phyloP scores from a whole-genome alignment of 768 basidiomycete species.

The Sutorius australiensis region DNA sequence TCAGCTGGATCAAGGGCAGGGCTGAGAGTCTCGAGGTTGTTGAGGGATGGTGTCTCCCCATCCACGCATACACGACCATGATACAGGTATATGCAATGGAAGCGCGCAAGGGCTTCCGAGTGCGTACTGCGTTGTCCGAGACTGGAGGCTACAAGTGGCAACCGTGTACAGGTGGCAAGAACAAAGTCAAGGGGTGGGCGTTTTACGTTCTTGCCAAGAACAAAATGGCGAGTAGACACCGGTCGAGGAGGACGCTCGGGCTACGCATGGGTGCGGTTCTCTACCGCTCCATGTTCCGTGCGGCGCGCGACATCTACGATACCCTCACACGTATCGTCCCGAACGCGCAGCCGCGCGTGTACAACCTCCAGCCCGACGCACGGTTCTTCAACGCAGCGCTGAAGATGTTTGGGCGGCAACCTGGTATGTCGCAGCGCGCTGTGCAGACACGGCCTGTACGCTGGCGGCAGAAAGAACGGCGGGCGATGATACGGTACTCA shows the following conservation, averaged over 20 bases:
- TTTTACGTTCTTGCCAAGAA: conserved; percentile 26
- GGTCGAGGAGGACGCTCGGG: conserved; percentile 27
- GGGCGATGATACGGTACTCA: conserved; percentile 27
- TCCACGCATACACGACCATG: conserved; percentile 71
- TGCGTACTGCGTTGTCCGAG: conserved; percentile 3
- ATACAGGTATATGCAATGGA: conserved; percentile 54
- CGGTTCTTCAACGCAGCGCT: conserved; percentile 66
- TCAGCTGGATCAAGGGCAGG: conserved; percentile 42
- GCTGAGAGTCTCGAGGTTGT: conserved; percentile 18
- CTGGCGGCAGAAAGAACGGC: conserved; percentile 31
- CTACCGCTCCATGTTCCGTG: conserved; percentile 36
- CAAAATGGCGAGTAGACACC: conserved; percentile 17
- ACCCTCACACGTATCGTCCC: conserved; percentile 21
- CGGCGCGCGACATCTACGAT: conserved; percentile 27
- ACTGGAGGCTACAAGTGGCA: conserved; percentile 15
- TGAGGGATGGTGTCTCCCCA: conserved; percentile 61
- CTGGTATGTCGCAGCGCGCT: conserved; percentile 17
- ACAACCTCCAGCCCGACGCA: conserved; percentile 50
- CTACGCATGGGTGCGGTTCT: conserved; percentile 31
- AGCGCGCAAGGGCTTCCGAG: conserved; percentile 30
- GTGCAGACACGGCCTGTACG: conserved; percentile 16
- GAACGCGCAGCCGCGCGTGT: conserved; percentile 25
- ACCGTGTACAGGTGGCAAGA: conserved; percentile 12
- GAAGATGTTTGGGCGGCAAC: conserved; percentile 36
- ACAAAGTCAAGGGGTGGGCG: conserved; percentile 36